These are phyloP conservation scores for Pseudoturritis turrita DNA, from an alignment of 345 rosid genomes.

Conservation along the genomic window DNA sequence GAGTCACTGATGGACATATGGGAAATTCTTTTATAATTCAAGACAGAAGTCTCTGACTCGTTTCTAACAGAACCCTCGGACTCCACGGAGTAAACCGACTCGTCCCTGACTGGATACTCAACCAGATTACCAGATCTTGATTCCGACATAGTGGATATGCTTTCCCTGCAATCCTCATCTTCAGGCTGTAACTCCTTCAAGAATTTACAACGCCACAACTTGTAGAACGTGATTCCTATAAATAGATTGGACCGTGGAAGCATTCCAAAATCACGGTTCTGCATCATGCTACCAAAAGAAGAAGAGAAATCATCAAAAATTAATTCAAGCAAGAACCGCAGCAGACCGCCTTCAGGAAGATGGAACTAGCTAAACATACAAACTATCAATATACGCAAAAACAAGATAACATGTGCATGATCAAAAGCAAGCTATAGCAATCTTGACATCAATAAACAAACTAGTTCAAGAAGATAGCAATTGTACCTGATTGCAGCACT, in stretches of 20 bases:
- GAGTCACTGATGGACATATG: slow-evolving; percentile 15
- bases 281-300: slow-evolving; percentile 51
- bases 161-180: slow-evolving; percentile 23
- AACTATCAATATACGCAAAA: neutral
- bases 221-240: slow-evolving; percentile 56
- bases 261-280: slow-evolving; percentile 42
- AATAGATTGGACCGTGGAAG: slow-evolving; percentile 47
- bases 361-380: neutral
- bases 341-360: neutral
- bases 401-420: neutral
- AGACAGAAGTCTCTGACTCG: slow-evolving; percentile 62
- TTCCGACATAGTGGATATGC: slow-evolving; percentile 30
- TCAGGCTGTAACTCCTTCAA: slow-evolving; percentile 38
- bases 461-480: slow-evolving; percentile 1
- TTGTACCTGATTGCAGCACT: slow-evolving; percentile 49
- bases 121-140: slow-evolving; percentile 24
- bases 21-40: slow-evolving; percentile 39
- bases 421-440: neutral
- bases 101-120: slow-evolving; percentile 29
- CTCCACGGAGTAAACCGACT: slow-evolving; percentile 30
- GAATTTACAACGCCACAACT: slow-evolving; percentile 54
- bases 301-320: neutral
- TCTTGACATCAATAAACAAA: neutral
- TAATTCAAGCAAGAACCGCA: neutral
- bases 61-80: slow-evolving; percentile 29